Evolutionary conservation across 331 rosid species (phyloP).

Genomic region (Saraca asoca): DNA sequence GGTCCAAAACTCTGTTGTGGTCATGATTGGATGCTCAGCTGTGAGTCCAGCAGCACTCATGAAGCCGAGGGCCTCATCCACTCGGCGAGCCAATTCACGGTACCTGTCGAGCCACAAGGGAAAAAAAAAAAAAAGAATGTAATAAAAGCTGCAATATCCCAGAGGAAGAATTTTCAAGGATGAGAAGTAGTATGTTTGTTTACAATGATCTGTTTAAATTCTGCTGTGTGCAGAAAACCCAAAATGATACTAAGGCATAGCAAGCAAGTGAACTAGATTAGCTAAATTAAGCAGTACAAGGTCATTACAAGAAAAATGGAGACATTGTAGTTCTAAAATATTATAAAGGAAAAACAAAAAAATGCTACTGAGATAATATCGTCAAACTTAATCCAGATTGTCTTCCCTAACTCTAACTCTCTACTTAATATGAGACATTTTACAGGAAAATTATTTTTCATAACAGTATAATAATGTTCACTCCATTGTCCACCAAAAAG

Average conservation of each 20-base stretch:
- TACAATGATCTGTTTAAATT: not conserved
- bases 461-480: slow-evolving; percentile 4
- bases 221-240: slow-evolving; percentile 26
- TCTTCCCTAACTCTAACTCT: not conserved
- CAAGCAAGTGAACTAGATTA: not conserved
- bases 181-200: not conserved
- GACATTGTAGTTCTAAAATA: not conserved
- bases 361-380: not conserved
- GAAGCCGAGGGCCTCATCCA: slow-evolving; percentile 87
- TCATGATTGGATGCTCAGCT: slow-evolving; percentile 71
- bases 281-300: not conserved
- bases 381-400: not conserved
- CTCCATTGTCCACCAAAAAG: not conserved
- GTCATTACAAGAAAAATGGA: slow-evolving; percentile 19
- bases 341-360: not conserved
- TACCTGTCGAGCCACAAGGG: slow-evolving; percentile 45
- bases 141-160: slow-evolving; percentile 12
- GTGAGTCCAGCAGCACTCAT: slow-evolving; percentile 74
- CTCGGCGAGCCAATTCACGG: slow-evolving; percentile 78
- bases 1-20: slow-evolving; percentile 78
- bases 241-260: not conserved
- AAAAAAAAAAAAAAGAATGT: slow-evolving; percentile 1
- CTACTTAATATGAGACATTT: too few species aligned
- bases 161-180: slow-evolving; percentile 1
- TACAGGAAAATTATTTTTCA: slow-evolving; percentile 14